A percentile compares a stretch with the other conserved stretches of the same genome.
These are phyloP conservation scores for Fonsecaea pedrosoi DNA, from an alignment of 2,329 filamentous ascomycete species.

Conservation along the genomic window DNA sequence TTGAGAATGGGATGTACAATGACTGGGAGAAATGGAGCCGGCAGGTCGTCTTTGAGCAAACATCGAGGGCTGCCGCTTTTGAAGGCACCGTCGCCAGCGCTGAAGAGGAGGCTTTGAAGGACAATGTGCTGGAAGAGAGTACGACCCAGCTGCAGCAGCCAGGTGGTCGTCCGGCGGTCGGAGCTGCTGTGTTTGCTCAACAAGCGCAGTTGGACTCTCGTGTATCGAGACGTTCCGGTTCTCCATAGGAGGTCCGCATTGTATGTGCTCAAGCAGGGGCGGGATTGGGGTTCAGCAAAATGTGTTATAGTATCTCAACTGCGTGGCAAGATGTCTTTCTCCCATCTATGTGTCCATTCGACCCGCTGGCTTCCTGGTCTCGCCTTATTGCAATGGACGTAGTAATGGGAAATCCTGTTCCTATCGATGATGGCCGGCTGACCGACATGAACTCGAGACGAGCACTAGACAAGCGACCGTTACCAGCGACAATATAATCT, in stretches of 20 bases:
- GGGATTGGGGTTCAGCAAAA: neutral
- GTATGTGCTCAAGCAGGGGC: neutral
- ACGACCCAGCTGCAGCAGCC: neutral
- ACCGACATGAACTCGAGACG: no score
- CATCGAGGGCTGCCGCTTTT: constrained; percentile 56
- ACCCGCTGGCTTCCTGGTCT: constrained; percentile 51
- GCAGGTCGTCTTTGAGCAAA: constrained; percentile 57
- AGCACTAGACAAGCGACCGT: no score
- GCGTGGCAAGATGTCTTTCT: neutral
- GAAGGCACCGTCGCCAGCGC: constrained; percentile 41
- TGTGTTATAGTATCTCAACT: constrained; percentile 17
- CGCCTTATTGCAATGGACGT: no score
- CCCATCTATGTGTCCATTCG: constrained; percentile 50
- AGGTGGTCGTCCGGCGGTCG: constrained; percentile 22
- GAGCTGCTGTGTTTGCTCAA: constrained; percentile 29
- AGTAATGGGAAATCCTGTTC: no score
- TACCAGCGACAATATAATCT: no score
- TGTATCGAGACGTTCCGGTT: constrained; percentile 13
- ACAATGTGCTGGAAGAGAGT: constrained; percentile 13
- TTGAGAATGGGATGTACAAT: constrained; percentile 82
- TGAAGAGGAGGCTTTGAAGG: constrained; percentile 31
- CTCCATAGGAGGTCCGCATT: constrained; percentile 5
- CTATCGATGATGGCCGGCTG: no score
- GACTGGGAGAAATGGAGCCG: constrained; percentile 83
- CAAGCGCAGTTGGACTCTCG: constrained; percentile 28